These are phyloP conservation scores for Euphorbia pulcherrima DNA, from an alignment of 345 rosid genomes.

Conservation along the genomic window DNA sequence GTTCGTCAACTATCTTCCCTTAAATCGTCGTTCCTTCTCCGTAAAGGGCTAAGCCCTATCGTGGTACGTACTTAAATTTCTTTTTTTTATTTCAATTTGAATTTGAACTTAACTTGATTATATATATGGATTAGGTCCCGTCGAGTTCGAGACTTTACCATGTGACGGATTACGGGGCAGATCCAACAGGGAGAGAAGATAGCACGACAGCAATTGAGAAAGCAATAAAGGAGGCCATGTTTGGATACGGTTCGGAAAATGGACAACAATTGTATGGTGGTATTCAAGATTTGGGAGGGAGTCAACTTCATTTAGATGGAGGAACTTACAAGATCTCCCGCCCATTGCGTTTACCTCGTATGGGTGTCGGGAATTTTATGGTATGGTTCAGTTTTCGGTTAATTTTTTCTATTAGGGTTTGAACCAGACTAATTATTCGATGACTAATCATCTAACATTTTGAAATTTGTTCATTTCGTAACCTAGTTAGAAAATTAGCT, in stretches of 20 bases:
- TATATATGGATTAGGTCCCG: too few relatives aligned
- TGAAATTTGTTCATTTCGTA: too few relatives aligned
- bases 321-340: not conserved
- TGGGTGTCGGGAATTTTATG: not conserved
- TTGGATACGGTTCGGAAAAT: not conserved
- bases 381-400: not conserved
- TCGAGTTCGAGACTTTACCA: not conserved
- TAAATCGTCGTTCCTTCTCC: not conserved
- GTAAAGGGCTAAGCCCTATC: not conserved
- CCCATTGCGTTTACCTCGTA: not conserved
- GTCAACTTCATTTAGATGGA: not conserved
- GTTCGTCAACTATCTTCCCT: not conserved
- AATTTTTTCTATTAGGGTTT: too few relatives aligned
- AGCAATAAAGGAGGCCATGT: not conserved
- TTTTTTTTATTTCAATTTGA: not conserved
- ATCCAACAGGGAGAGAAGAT: not conserved
- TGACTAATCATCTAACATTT: too few relatives aligned
- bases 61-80: not conserved
- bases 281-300: not conserved
- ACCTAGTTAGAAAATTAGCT: too few relatives aligned
- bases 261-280: not conserved
- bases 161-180: not conserved
- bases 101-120: too few relatives aligned
- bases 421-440: too few relatives aligned
- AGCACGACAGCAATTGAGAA: not conserved